A percentile compares a stretch with the other conserved stretches of the same genome.
phyloP scores from a whole-genome alignment of 352 stramenopile species.

The Pythium pectinolyticum region DNA sequence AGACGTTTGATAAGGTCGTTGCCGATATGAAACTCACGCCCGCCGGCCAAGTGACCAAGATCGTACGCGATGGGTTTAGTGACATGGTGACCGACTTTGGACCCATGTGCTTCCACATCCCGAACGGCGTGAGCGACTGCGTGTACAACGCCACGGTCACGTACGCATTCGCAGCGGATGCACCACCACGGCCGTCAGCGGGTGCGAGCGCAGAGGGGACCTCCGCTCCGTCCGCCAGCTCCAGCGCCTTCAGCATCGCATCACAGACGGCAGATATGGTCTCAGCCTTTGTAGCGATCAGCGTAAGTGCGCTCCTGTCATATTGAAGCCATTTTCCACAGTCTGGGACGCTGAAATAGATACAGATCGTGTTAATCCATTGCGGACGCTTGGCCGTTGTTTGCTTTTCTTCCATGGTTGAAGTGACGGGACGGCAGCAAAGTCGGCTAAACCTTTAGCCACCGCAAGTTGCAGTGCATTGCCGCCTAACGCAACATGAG shows the following conservation, averaged over 20 bases:
- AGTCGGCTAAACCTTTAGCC: too few species aligned
- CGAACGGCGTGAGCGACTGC: conserved; percentile 27
- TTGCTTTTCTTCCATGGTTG: too few species aligned
- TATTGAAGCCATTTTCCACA: too few species aligned
- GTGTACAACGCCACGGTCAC: conserved; percentile 21
- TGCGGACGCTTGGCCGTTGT: too few species aligned
- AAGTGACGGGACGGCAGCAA: too few species aligned
- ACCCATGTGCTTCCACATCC: conserved; percentile 31
- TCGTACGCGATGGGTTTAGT: conserved; percentile 20
- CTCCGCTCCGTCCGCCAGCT: not conserved
- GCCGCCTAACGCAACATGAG: too few species aligned
- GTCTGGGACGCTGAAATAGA: too few species aligned
- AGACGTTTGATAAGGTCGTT: conserved; percentile 21
- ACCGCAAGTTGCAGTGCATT: too few species aligned
- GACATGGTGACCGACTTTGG: conserved; percentile 28
- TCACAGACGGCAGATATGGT: too few species aligned
- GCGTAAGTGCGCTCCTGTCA: too few species aligned
- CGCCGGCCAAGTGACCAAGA: conserved; percentile 17
- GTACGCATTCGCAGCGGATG: conserved; percentile 28
- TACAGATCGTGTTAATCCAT: too few species aligned
- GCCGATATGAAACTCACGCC: conserved; percentile 28
- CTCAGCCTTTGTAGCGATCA: too few species aligned
- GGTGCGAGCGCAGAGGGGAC: not conserved
- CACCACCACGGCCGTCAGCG: conserved; percentile 7
- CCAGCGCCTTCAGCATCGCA: not conserved